These are phyloP conservation scores for Gymnopilus junonius DNA, from an alignment of 768 basidiomycete species.

Conservation along the genomic window DNA sequence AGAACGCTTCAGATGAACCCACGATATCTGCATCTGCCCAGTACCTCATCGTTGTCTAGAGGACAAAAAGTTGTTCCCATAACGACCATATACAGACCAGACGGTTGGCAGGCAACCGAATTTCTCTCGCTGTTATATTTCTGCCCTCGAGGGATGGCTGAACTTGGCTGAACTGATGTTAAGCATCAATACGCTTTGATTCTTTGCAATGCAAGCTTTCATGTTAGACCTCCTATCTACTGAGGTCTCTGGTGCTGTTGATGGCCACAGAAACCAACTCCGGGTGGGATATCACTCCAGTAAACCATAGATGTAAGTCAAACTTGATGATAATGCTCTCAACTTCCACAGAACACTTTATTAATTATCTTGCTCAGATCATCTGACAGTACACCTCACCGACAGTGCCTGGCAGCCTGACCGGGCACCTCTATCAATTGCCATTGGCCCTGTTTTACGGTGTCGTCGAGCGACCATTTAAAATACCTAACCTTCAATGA, in stretches of 20 bases:
- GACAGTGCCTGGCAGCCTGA: neutral
- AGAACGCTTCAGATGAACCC: slow-evolving; percentile 22
- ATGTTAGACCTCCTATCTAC: slow-evolving; percentile 2
- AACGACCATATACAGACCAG: slow-evolving; percentile 10
- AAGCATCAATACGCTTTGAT: slow-evolving; percentile 2
- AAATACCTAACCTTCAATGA: neutral
- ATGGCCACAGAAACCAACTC: neutral
- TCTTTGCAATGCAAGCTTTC: neutral
- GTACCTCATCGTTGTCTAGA: slow-evolving; percentile 18
- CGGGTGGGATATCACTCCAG: neutral
- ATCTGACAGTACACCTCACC: slow-evolving; percentile 2
- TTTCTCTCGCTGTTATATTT: slow-evolving; percentile 4
- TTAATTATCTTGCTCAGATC: neutral
- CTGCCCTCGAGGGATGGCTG: neutral
- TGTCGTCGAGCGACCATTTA: neutral
- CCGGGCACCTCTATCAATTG: neutral
- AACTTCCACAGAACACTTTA: neutral
- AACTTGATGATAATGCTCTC: neutral
- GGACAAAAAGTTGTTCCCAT: slow-evolving; percentile 21
- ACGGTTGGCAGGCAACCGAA: slow-evolving; percentile 17
- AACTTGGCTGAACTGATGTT: slow-evolving; percentile 1
- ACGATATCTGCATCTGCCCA: slow-evolving; percentile 9
- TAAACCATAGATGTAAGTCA: neutral
- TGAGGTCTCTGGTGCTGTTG: neutral
- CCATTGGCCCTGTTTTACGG: neutral